phyloP scores from a whole-genome alignment of 2,329 filamentous ascomycete species.

The Hymenoscyphus fraxineus region DNA sequence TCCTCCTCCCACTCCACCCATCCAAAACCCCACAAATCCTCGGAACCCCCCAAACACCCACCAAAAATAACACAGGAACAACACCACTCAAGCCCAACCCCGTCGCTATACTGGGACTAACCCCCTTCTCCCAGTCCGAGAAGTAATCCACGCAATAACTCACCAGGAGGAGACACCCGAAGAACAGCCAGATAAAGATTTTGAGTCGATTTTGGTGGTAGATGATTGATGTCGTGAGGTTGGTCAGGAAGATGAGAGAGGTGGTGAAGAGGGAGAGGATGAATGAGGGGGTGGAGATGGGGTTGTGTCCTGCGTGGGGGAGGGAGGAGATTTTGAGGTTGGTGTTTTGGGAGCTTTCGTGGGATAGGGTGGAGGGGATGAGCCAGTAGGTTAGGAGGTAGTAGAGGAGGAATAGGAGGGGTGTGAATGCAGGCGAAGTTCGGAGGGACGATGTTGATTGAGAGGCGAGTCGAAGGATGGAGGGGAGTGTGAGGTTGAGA shows the following conservation, averaged over 20 bases:
- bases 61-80: constrained; percentile 6
- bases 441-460: background rate
- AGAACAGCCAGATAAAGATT: constrained; percentile 1
- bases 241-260: background rate
- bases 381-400: constrained; percentile 8
- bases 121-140: background rate
- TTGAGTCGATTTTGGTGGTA: background rate
- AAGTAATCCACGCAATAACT: constrained; percentile 7
- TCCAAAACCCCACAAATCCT: background rate
- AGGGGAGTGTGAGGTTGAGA: constrained; percentile 3
- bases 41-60: constrained; percentile 5
- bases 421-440: background rate
- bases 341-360: background rate
- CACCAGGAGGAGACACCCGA: background rate
- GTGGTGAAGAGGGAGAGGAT: background rate
- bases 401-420: constrained; percentile 5
- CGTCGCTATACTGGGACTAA: constrained; percentile 1
- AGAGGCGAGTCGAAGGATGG: constrained; percentile 1
- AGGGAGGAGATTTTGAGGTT: constrained; percentile 2
- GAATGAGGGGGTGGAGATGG: constrained; percentile 10
- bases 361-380: background rate
- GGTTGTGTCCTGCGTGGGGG: constrained; percentile 3
- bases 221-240: background rate
- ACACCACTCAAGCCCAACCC: constrained; percentile 7
- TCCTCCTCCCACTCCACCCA: background rate